A percentile compares a stretch with the other conserved stretches of the same genome.
Evolutionary conservation across 805 yeast genomes (phyloP).

Genomic region (Sugiyamaella qingdaonensis): DNA sequence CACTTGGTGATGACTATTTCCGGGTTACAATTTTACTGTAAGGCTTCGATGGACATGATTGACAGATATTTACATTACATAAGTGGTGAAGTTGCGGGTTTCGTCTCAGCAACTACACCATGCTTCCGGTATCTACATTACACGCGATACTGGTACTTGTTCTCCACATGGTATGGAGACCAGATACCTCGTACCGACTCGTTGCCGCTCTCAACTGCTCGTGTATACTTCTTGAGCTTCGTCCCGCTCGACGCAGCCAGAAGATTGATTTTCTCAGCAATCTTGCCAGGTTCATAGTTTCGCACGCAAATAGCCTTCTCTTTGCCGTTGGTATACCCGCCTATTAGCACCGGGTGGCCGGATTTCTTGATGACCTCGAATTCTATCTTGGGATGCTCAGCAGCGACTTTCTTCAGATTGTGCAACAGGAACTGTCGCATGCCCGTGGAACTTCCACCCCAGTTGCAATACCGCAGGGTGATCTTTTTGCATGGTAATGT

Average conservation of each 20-base stretch:
- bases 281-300: constrained; percentile 59
- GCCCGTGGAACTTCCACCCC: constrained; percentile 93
- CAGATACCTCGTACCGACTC: constrained; percentile 91
- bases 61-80: no score
- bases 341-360: constrained; percentile 79
- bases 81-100: no score
- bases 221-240: constrained; percentile 54
- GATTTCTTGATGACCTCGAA: constrained; percentile 63
- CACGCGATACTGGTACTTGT: constrained; percentile 45
- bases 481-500: constrained; percentile 59
- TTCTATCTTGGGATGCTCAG: constrained; percentile 58
- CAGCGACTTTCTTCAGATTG: constrained; percentile 53
- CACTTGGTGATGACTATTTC: no score
- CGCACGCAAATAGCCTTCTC: constrained; percentile 68
- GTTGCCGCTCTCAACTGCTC: constrained; percentile 77
- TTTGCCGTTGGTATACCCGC: constrained; percentile 49
- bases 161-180: constrained; percentile 87
- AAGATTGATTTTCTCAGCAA: constrained; percentile 60
- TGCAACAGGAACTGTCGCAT: constrained; percentile 63
- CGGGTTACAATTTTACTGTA: no score
- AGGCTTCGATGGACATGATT: no score
- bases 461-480: constrained; percentile 79
- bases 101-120: no score
- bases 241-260: constrained; percentile 68
- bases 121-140: constrained; percentile 21